Evolutionary conservation across 805 yeast species (phyloP), one percentile per base, ranked within the genome.

Genomic region (Saccharomycopsis guyanensis): DNA sequence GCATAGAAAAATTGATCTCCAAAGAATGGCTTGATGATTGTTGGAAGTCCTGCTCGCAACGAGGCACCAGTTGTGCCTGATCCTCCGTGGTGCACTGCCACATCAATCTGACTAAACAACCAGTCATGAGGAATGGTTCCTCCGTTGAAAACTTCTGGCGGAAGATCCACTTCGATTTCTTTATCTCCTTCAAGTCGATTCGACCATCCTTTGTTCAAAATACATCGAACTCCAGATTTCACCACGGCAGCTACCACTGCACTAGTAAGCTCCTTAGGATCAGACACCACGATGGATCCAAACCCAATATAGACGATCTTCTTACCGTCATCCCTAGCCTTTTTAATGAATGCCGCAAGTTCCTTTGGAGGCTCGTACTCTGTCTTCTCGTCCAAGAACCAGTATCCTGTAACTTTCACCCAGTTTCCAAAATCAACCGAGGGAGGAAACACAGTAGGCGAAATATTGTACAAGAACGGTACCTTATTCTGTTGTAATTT

Each of bases 21-120:
- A 61, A 91, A 91, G 58, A 91, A 91, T 1, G 97, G 97, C 61
- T 89, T 91, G 56, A 91, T 78, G 29, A 91, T 73, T 0, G 95
- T 87, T 1, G 97, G 97, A 27, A 84, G 62, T 0, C 97, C 97
- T 12, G 85, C 82, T 51, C 89, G 69, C 45, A 91, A 61, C 2
- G 94, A 75, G 0, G 96, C 96, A 5, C 97, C 97, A 0, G 97
- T 91, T 0, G 97, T 86, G 1, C 97, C 97, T 0, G 95, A 82
- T 0, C 97, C 97, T 34, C 97, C 97, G 60, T 91, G 97, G 60
- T 91, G 97, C 3, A 91, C 96, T 0, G 95, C 95, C 0, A 91
- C 96, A 64, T 91, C 96, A 38, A 91, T 69, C 51, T 76, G 78
- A 0, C 91, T 83, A 63, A 91, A 91, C 32, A 91, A 66, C 97